Evolutionary conservation across 164 flowering plant genomes (phyloP).

Genomic region (Vitis rupestris): DNA sequence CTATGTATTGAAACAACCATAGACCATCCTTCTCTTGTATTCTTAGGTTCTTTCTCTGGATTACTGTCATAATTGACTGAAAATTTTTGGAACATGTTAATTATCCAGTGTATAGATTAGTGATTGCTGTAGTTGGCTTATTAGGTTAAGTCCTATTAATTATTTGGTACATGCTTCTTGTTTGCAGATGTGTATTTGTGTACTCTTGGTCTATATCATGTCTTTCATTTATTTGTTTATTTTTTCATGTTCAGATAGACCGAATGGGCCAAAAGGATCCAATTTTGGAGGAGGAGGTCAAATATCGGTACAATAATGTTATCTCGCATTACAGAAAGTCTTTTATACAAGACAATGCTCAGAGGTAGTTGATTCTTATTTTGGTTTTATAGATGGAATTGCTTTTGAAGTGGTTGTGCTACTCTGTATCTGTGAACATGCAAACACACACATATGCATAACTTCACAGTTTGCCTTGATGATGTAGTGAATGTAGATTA

Average conservation of each 20-base stretch:
- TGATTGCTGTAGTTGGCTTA: no score
- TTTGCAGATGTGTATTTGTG: not conserved
- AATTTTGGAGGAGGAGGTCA: constrained; percentile 83
- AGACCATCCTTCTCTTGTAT: no score
- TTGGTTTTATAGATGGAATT: not conserved
- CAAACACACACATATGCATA: not conserved
- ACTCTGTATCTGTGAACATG: not conserved
- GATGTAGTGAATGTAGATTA: no score
- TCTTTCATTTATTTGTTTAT: not conserved
- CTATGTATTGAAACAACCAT: no score
- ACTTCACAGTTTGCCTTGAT: not conserved
- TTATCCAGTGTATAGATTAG: no score
- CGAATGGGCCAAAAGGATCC: constrained; percentile 74
- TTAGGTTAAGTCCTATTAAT: no score
- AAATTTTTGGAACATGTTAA: no score
- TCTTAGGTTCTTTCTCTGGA: no score
- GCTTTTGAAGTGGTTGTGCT: not conserved
- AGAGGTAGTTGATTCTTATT: constrained; percentile 51
- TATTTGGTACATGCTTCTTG: not conserved
- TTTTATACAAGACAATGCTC: constrained; percentile 89
- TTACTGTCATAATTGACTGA: no score
- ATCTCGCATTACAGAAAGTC: constrained; percentile 89
- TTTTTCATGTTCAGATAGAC: constrained; percentile 55
- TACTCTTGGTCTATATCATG: no score
- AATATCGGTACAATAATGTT: constrained; percentile 78